Base-by-base conservation (phyloP, 2,329 filamentous ascomycete genomes). In the Cytospora piceae region DNA sequence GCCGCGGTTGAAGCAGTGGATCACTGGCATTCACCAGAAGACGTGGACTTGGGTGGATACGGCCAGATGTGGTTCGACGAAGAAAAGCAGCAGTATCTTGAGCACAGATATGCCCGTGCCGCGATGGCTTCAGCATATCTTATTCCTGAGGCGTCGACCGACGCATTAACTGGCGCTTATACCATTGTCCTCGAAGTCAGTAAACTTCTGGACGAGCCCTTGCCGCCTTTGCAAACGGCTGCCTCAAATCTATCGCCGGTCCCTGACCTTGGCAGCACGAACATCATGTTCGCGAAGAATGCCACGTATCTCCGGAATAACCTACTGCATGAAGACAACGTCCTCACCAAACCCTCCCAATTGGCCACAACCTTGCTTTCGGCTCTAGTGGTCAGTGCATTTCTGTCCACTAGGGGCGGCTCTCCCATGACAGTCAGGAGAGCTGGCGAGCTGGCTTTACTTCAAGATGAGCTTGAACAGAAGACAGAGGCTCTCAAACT, bases 21-120 rank as follows among this genome's bases (percentile, higher is more conserved):
- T 67, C 85, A 90, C 69, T 94, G 91, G 91, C 86, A 89, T 71
- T 91, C 91, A 0, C 90, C 90, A 0, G 80, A 80, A 8, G 91
- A 94, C 72, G 82, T 90, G 56, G 89, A 93, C 69, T 74, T 92
- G 5, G 89, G 88, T 4, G 85, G 84, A 15, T 85, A 83, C 69
- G 82, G 83, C 9, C 80, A 79, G 2, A 75, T 82, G 57, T 86
- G 86, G 77, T 74, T 92, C 58, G 82, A 84, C 57, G 87, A 91
- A 57, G 80, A 85, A 3, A 81, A 86, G 55, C 84, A 87, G 69
- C 78, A 81, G 39, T 83, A 86, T 68, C 79, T 93, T 5, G 83
- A 89, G 70, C 77, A 80, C 46, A 83, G 85, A 57, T 94, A 92
- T 73, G 87, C 87, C 52, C 87, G 88, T 65, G 85, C 89, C 54